phyloP scores from a whole-genome alignment of 2,329 filamentous ascomycete species.

The Alternaria atra region DNA sequence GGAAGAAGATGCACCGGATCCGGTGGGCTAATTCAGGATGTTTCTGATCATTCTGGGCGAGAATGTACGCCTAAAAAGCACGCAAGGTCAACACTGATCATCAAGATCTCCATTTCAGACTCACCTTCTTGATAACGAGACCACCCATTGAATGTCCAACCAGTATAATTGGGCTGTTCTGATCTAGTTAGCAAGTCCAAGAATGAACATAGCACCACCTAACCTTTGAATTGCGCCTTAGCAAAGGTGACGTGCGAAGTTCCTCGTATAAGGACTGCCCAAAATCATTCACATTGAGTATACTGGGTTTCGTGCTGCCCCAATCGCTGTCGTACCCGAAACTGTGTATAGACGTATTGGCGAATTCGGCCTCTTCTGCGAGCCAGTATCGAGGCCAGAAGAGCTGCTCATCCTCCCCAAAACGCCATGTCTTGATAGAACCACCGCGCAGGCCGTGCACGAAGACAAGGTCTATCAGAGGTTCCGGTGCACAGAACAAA shows the following conservation, averaged over 20 bases:
- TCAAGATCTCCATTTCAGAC: constrained; percentile 1
- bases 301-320: background rate
- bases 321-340: constrained; percentile 12
- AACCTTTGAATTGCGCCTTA: no score
- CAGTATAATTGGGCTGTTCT: constrained; percentile 8
- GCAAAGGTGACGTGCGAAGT: no score
- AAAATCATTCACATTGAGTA: constrained; percentile 9
- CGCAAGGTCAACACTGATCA: no score
- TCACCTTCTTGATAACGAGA: no score
- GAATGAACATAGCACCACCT: no score
- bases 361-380: constrained; percentile 2
- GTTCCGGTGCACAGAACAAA: no score
- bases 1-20: constrained; percentile 3
- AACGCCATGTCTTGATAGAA: background rate
- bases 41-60: no score
- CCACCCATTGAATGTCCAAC: constrained; percentile 13
- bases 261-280: constrained; percentile 4
- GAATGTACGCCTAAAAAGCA: no score
- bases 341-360: background rate
- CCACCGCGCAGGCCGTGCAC: constrained; percentile 12
- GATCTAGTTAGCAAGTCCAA: no score
- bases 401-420: no score
- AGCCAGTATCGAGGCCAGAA: background rate
- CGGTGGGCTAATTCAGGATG: background rate
- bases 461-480: constrained; percentile 10